These are phyloP conservation scores for Cetraspora pellucida DNA, from an alignment of 192 early-diverging fungal genomes.

Conservation along the genomic window DNA sequence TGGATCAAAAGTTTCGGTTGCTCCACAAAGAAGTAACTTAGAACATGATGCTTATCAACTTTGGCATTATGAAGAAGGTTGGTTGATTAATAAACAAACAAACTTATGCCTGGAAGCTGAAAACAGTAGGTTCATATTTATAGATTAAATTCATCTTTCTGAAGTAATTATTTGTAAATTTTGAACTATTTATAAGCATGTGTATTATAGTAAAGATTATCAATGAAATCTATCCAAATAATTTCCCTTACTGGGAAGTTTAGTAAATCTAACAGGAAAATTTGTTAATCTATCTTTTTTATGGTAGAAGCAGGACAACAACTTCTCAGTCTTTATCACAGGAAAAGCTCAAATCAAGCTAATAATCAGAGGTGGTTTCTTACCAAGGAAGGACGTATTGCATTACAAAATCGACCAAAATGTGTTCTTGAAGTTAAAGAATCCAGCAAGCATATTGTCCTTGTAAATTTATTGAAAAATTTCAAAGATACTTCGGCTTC, in stretches of 20 bases:
- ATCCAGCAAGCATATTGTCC: neutral
- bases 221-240: neutral
- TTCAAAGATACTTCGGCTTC: neutral
- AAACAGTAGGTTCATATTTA: neutral
- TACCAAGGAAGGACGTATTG: slow-evolving; percentile 23
- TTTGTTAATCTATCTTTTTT: neutral
- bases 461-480: neutral
- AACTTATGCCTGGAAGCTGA: slow-evolving; percentile 7
- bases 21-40: slow-evolving; percentile 18
- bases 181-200: neutral
- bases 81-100: slow-evolving; percentile 12
- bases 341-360: neutral
- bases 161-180: neutral
- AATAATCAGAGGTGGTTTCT: slow-evolving; percentile 25
- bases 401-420: slow-evolving; percentile 21
- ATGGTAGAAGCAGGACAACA: slow-evolving; percentile 13
- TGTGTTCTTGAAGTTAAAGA: slow-evolving; percentile 26
- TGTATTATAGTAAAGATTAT: neutral
- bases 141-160: neutral
- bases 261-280: neutral
- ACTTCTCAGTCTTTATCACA: neutral
- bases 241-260: neutral
- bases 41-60: slow-evolving; percentile 19
- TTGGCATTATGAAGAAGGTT: slow-evolving; percentile 29
- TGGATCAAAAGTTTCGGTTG: neutral